A percentile compares a stretch with the other conserved stretches of the same genome.
These are phyloP conservation scores for Luzula sylvatica DNA, from an alignment of 176 grass and related monocot genomes.

Conservation along the genomic window DNA sequence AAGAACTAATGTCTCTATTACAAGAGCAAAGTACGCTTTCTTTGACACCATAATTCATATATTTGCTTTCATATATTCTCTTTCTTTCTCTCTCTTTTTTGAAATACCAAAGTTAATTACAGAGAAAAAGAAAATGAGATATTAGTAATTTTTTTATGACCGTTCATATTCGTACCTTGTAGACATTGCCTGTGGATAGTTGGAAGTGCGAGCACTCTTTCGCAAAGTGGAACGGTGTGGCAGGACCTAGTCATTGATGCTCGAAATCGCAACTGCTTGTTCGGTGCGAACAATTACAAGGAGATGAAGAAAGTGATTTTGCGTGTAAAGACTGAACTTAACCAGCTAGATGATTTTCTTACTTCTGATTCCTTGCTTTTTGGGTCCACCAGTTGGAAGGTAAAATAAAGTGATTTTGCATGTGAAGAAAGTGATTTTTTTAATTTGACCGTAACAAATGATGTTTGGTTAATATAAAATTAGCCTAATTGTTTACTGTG, in stretches of 20 bases:
- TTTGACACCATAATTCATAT: neutral
- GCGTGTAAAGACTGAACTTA: constrained; percentile 47
- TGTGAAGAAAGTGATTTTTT: neutral
- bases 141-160: neutral
- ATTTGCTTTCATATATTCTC: neutral
- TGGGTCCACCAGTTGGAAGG: constrained; percentile 67
- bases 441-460: neutral
- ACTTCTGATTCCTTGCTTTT: constrained; percentile 59
- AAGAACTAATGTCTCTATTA: constrained; percentile 75
- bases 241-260: constrained; percentile 41
- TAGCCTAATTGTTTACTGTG: neutral
- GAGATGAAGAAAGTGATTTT: constrained; percentile 43
- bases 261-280: constrained; percentile 24
- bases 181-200: constrained; percentile 87
- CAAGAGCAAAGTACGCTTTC: constrained; percentile 61
- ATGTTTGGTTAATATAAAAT: neutral
- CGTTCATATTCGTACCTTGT: constrained; percentile 3
- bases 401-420: constrained; percentile 10
- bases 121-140: constrained; percentile 9
- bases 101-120: neutral
- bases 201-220: constrained; percentile 47
- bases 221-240: constrained; percentile 49
- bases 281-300: constrained; percentile 32
- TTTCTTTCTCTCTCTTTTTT: neutral
- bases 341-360: constrained; percentile 72